These are phyloP conservation scores for Detonula confervacea DNA, from an alignment of 352 stramenopile genomes.

Conservation along the genomic window DNA sequence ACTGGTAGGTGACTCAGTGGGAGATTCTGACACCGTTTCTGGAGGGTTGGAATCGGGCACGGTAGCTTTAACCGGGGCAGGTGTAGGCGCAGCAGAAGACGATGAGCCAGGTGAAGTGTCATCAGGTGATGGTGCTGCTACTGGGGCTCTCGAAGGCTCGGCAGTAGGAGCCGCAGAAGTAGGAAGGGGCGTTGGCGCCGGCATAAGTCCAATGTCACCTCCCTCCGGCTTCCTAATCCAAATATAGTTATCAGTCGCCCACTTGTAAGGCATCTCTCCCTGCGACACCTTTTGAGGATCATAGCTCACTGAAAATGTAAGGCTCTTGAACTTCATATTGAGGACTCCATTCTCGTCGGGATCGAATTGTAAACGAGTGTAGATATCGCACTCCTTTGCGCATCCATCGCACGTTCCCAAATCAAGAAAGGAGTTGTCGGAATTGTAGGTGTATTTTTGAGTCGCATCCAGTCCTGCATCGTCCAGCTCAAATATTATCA, in stretches of 20 bases:
- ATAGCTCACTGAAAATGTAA: neutral
- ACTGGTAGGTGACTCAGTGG: too few relatives aligned
- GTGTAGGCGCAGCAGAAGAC: too few relatives aligned
- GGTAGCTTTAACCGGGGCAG: too few relatives aligned
- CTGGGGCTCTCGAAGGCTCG: too few relatives aligned
- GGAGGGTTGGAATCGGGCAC: too few relatives aligned
- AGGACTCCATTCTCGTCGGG: neutral
- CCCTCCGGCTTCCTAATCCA: neutral
- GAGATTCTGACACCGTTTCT: too few relatives aligned
- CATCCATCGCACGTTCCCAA: neutral
- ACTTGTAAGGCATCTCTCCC: neutral
- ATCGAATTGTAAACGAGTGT: neutral
- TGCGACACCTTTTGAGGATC: neutral
- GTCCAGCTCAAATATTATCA: neutral
- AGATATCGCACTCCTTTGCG: neutral
- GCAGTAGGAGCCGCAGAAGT: neutral
- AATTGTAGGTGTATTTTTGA: neutral
- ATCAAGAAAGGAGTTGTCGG: neutral
- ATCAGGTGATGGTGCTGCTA: too few relatives aligned
- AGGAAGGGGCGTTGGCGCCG: neutral
- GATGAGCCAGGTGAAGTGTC: too few relatives aligned
- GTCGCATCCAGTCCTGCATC: neutral
- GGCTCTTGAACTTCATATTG: constrained; percentile 9
- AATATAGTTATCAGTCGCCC: neutral
- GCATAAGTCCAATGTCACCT: neutral